Base-by-base conservation (phyloP, 371 early-diverging fungal species). In the Haplosporangium sp. region DNA sequence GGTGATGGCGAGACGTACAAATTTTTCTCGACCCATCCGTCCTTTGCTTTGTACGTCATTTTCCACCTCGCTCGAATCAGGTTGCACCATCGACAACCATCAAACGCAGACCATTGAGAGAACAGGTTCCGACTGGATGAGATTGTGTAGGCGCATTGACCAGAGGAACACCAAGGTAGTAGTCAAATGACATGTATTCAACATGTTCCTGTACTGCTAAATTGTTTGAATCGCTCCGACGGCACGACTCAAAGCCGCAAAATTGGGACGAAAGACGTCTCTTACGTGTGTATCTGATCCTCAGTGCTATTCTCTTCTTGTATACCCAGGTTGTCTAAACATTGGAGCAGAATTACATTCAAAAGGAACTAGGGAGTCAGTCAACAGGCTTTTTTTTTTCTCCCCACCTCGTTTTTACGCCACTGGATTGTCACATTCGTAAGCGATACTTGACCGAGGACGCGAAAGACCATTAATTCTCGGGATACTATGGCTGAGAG, bases 401-500 rank as follows among this genome's bases (percentile, higher is more conserved):
- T 29, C 29, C 29, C 29, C 29, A 29, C 29, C 29, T 29, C 29
- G 29, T 29, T 29, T 29, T 29, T 29, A 29, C 29, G 29, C 29
- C 29, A 29, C 29, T 51, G 52, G 52, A 51, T 20, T 51, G 52
- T 18, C 21, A 21, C 52, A 29, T 29, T 29, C 29, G 4, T 4
- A 2, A 2, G 4, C 29, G 29, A 29, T 29, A 29, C 29, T 29
- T 29, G 29, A 29, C 29, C 29, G 29, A 29, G 29, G 29, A 29
- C 29, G 29, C 29, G 29, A 29, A 29, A 4, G 29, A 2, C 29
- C 29, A 29, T 29, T 29, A 29, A 29, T 29, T 38, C 5, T n/a
- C 38, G 16, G n/a, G 20, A 37, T 11, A 59, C 7, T 20, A 72
- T 72, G 72, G 45, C 72, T 13, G 66, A 72, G n/a, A 59, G 52